These are phyloP conservation scores for Nicotiana sylvestris DNA, from an alignment of 257 asterid species.

Conservation along the genomic window DNA sequence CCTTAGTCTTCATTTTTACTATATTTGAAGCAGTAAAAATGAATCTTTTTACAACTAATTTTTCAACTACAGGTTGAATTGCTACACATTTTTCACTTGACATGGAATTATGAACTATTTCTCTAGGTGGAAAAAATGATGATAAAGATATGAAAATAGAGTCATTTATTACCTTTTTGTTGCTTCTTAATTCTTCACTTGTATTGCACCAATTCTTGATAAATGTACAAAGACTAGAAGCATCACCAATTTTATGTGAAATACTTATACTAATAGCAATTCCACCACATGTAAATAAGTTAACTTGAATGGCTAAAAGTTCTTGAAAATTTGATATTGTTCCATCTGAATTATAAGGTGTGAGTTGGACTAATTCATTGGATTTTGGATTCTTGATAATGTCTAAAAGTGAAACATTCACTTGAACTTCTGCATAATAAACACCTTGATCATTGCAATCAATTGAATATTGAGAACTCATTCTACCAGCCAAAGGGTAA, in stretches of 20 bases:
- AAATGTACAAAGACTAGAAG: conserved; percentile 37
- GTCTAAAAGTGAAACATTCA: conserved; percentile 25
- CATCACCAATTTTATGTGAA: conserved; percentile 51
- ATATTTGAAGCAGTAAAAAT: conserved; percentile 33
- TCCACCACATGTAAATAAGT: conserved; percentile 42
- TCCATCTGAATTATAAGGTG: conserved; percentile 40
- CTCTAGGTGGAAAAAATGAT: conserved; percentile 39
- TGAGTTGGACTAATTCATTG: conserved; percentile 22
- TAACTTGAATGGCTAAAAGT: conserved; percentile 49
- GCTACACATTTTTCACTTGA: conserved; percentile 22
- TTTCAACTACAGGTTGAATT: conserved; percentile 20
- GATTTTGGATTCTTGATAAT: conserved; percentile 20
- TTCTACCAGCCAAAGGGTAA: conserved; percentile 66
- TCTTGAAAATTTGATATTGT: conserved; percentile 21
- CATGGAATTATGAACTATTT: conserved; percentile 25
- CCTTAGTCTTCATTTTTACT: conserved; percentile 17
- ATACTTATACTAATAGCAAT: conserved; percentile 37
- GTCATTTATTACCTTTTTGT: neutral
- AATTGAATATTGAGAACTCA: conserved; percentile 39
- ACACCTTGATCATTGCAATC: conserved; percentile 53
- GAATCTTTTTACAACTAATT: conserved; percentile 25
- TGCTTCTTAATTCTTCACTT: neutral
- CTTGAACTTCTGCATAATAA: conserved; percentile 32
- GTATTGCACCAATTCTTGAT: conserved; percentile 35
- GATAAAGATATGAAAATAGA: conserved; percentile 9